Conservation (phyloP, 2,329 filamentous ascomycete species). For the Parafenestella ontariensis region DNA sequence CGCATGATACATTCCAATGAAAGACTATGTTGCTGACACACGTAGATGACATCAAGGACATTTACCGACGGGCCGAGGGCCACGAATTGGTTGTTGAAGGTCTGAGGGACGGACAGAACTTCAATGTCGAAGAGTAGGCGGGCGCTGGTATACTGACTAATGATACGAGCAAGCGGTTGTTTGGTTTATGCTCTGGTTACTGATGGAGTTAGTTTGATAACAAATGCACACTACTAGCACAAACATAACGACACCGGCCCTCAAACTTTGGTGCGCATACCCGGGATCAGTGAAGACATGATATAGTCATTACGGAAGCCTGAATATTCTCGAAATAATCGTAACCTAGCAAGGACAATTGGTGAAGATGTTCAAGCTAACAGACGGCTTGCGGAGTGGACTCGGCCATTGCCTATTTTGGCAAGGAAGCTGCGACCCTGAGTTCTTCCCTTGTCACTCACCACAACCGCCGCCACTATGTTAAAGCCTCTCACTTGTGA, state of each 20-base stretch:
- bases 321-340: neutral
- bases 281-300: neutral
- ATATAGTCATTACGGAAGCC: neutral
- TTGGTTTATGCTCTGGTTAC: conserved; percentile 12
- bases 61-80: conserved; percentile 83
- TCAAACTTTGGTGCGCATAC: neutral
- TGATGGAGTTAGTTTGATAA: conserved; percentile 6
- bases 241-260: neutral
- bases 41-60: conserved; percentile 90
- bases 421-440: neutral
- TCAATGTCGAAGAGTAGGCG: conserved; percentile 65
- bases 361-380: neutral
- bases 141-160: neutral
- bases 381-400: neutral
- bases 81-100: conserved; percentile 89
- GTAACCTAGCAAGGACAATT: neutral
- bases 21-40: conserved; percentile 13
- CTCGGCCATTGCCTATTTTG: neutral
- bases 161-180: conserved; percentile 17
- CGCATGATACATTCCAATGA: conserved; percentile 17
- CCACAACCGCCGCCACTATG: neutral
- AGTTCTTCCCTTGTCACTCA: neutral
- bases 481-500: neutral
- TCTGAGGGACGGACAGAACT: conserved; percentile 76
- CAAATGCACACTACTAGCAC: conserved; percentile 14